Evolutionary conservation across 345 rosid genomes (phyloP).

Genomic region (Crucihimalaya himalaica): DNA sequence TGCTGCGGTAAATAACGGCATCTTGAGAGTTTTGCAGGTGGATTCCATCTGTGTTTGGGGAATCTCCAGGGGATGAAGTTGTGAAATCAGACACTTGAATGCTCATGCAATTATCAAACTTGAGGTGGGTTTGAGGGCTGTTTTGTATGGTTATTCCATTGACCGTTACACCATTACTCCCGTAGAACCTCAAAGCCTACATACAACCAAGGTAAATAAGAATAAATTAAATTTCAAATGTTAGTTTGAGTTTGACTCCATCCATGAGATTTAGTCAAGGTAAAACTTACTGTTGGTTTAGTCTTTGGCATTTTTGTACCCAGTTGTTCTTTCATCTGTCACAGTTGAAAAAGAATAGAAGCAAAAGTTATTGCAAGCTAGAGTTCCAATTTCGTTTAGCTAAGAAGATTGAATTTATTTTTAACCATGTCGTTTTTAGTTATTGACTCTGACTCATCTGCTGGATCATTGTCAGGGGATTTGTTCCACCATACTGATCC

Average conservation of each 20-base stretch:
- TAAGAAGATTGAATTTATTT: neutral
- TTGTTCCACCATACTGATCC: constrained; percentile 86
- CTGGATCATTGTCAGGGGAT: constrained; percentile 41
- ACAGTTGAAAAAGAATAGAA: constrained; percentile 3
- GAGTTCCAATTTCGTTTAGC: constrained; percentile 6
- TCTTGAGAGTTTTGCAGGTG: constrained; percentile 81
- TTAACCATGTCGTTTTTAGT: constrained; percentile 37
- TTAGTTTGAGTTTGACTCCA: constrained; percentile 1
- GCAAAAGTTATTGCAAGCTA: constrained; percentile 20
- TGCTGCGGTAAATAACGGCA: constrained; percentile 55
- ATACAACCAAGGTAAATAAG: constrained; percentile 13
- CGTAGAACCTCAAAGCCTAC: constrained; percentile 87
- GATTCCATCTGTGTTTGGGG: constrained; percentile 88
- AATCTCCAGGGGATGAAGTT: constrained; percentile 66
- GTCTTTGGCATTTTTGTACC: constrained; percentile 59
- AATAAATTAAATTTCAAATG: neutral
- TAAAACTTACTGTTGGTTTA: constrained; percentile 67
- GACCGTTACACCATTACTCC: constrained; percentile 66
- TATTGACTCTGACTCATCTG: constrained; percentile 38
- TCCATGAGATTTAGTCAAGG: neutral
- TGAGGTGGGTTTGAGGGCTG: constrained; percentile 90
- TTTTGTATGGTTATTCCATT: constrained; percentile 82
- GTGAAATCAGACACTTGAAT: constrained; percentile 68
- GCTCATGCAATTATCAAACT: constrained; percentile 63
- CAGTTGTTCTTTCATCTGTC: constrained; percentile 46